Evolutionary conservation across 164 flowering plant genomes (phyloP).

Genomic region (Taxillus chinensis): DNA sequence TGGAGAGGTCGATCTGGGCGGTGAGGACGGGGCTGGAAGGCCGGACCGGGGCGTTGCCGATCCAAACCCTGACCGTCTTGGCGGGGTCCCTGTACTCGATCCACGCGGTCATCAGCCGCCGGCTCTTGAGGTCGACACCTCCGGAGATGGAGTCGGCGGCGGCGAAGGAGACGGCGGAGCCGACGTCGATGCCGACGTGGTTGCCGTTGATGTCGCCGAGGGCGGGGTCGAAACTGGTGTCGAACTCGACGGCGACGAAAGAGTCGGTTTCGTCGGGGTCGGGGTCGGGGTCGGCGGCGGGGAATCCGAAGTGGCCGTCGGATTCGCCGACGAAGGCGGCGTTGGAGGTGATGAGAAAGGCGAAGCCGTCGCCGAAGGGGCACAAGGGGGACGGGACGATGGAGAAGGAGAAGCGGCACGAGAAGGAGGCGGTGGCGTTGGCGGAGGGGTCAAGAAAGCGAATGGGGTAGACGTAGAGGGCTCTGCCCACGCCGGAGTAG

Average conservation of each 20-base stretch:
- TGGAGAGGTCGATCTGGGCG: conserved; percentile 38
- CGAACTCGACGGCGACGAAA: conserved; percentile 63
- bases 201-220: conserved; percentile 51
- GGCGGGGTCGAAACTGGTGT: conserved; percentile 34
- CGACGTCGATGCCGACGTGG: conserved; percentile 54
- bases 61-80: conserved; percentile 42
- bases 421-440: conserved; percentile 39
- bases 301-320: conserved; percentile 45
- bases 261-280: conserved; percentile 14
- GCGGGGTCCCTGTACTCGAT: conserved; percentile 37
- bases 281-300: conserved; percentile 4
- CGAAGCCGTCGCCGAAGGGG: conserved; percentile 50
- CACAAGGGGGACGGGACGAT: conserved; percentile 24
- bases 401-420: conserved; percentile 46
- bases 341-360: conserved; percentile 50
- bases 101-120: conserved; percentile 42
- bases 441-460: conserved; percentile 41
- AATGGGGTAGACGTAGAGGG: conserved; percentile 42
- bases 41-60: conserved; percentile 22
- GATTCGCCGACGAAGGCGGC: conserved; percentile 12
- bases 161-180: conserved; percentile 27
- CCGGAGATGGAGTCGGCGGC: conserved; percentile 29
- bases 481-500: conserved; percentile 37
- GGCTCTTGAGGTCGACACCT: conserved; percentile 48
- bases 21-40: conserved; percentile 43